Base-by-base conservation (phyloP, 164 flowering plant genomes). In the Hamamelis virginiana region DNA sequence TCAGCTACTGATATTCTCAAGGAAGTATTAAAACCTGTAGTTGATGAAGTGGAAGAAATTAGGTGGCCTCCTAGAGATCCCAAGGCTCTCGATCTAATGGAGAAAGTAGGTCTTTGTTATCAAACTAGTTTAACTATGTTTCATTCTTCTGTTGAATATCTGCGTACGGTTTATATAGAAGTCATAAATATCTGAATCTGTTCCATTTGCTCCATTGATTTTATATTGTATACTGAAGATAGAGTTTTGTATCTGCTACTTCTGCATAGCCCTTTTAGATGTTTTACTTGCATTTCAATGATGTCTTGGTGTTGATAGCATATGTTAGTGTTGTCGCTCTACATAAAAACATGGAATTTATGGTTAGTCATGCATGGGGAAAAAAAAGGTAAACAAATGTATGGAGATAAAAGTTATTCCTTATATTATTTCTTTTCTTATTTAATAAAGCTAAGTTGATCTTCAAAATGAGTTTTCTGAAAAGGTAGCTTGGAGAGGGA, bases 61-160 rank as follows among this genome's bases (percentile, higher is more conserved):
- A 16, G 77, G 16, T 94, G 98, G 98, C 98, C 98, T 70, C 98
- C 98, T 52, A 78, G 80, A 75, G 87, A 92, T 70, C 95, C 97
- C n/a, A 70, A 76, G 47, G 87, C 92, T 74, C 86, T 92, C 23
- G 72, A 71, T 71, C 76, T 80, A 69, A 89, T 92, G 98, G 91
- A 92, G 79, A 86, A 81, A 77, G 98, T 90, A 80, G 66, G 78
- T 78, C 19, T 50, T 10, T 45, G 15, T 27, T 69, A 5, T 14
- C 18, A 8, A 19, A 13, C 21, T 4, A 13, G 44, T 19, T 33
- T 10, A 18, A 44, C 43, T 46, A 33, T 33, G 59, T 65, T 53
- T 22, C 15, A 57, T 28, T 48, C 41, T 28, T 46, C n/a, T 56
- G 15, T 21, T 23, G 26, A 55, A 67, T 62, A 4, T 62, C 65